Conservation (phyloP, 202 grass and related monocot genomes). For the Zizania palustris region DNA sequence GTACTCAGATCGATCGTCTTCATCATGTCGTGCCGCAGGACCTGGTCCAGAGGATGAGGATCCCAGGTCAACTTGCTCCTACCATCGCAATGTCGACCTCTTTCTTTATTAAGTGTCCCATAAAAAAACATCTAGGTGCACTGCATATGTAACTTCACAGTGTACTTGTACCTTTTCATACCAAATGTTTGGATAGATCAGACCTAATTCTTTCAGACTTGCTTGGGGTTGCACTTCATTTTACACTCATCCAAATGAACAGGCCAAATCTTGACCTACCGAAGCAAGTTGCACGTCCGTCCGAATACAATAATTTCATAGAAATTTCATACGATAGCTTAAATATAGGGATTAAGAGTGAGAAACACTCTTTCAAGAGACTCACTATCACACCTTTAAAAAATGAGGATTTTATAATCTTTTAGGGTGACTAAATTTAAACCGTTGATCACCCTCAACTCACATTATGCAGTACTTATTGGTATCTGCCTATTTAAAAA, state of each 20-base stretch:
- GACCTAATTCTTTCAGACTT: background rate
- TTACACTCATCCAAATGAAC: background rate
- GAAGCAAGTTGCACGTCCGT: no score
- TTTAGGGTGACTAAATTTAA: no score
- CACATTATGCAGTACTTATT: no score
- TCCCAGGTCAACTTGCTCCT: conserved; percentile 27
- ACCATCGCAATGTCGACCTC: background rate
- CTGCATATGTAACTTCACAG: background rate
- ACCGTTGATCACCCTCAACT: no score
- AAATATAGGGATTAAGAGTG: no score
- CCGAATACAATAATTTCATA: background rate
- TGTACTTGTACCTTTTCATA: background rate
- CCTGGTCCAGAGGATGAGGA: conserved; percentile 22
- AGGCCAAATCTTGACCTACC: background rate
- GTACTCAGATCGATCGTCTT: background rate
- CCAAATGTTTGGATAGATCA: background rate
- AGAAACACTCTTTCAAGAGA: no score
- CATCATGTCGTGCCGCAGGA: background rate
- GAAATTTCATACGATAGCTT: background rate
- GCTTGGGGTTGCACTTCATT: background rate
- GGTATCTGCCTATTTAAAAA: no score
- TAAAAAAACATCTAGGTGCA: background rate
- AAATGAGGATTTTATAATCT: no score
- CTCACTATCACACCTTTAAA: no score
- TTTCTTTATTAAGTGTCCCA: background rate